Percentiles rank a stretch among this genome's conserved stretches.
These are phyloP conservation scores for Magnusiomyces tetraspermus DNA, from an alignment of 1,139 yeast species.

Conservation along the genomic window DNA sequence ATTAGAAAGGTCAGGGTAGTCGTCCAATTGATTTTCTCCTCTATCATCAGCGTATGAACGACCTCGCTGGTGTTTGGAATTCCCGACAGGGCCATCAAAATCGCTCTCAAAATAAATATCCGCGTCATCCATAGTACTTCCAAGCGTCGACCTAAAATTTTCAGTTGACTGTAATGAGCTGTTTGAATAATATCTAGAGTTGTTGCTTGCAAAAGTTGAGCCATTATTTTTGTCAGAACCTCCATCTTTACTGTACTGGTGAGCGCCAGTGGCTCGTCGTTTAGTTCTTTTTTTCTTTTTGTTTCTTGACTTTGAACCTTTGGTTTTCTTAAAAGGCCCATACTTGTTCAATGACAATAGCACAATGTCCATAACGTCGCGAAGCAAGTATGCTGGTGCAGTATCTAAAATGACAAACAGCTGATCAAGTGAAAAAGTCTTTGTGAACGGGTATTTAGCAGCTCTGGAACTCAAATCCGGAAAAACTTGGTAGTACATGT, in stretches of 20 bases:
- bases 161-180: no score
- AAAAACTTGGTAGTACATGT: constrained; percentile 13
- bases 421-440: constrained; percentile 10
- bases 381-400: background rate
- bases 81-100: no score
- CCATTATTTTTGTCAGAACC: background rate
- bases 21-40: no score
- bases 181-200: no score
- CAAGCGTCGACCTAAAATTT: no score
- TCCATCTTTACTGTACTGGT: background rate
- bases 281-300: background rate
- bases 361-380: background rate
- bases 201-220: background rate
- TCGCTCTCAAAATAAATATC: no score
- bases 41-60: no score
- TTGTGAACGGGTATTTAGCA: constrained; percentile 12
- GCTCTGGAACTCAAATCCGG: constrained; percentile 12
- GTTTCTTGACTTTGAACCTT: background rate
- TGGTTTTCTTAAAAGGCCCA: background rate
- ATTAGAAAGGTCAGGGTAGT: no score
- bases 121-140: no score
- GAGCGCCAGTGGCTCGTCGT: background rate
- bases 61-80: no score
- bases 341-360: background rate
- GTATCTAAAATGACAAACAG: constrained; percentile 5